Evolutionary conservation across 2,329 filamentous ascomycete species (phyloP).

Genomic region (Neofusicoccum cordaticola): DNA sequence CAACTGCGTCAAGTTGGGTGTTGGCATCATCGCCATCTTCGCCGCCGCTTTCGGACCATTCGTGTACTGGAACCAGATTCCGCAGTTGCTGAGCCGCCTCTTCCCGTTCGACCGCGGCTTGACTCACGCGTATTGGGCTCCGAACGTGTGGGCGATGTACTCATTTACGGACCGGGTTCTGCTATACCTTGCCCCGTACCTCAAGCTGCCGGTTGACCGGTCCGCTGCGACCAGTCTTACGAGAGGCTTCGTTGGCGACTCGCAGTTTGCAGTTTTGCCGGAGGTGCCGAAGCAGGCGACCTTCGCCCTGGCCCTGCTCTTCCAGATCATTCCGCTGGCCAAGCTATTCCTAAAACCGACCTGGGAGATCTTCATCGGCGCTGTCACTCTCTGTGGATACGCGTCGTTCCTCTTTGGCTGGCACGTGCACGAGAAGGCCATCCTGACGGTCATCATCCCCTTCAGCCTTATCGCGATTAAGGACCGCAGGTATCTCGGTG

Average conservation of each 20-base stretch:
- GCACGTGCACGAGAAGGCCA: slow-evolving; percentile 98
- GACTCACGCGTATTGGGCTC: slow-evolving; percentile 98
- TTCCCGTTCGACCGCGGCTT: slow-evolving; percentile 93
- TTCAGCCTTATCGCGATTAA: slow-evolving; percentile 90
- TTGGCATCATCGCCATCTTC: slow-evolving; percentile 69
- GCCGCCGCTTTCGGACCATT: slow-evolving; percentile 88
- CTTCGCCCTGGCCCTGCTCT: slow-evolving; percentile 77
- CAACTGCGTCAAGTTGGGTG: slow-evolving; percentile 81
- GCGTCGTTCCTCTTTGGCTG: slow-evolving; percentile 96
- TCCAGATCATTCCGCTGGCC: slow-evolving; percentile 68
- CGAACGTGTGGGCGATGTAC: slow-evolving; percentile 95
- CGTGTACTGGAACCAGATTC: slow-evolving; percentile 73
- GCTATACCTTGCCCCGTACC: slow-evolving; percentile 76
- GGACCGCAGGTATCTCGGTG: slow-evolving; percentile 84
- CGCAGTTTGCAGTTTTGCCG: slow-evolving; percentile 87
- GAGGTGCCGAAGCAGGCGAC: slow-evolving; percentile 78
- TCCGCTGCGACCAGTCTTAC: slow-evolving; percentile 85
- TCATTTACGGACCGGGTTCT: slow-evolving; percentile 83
- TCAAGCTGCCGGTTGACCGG: slow-evolving; percentile 70
- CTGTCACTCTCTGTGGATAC: slow-evolving; percentile 89
- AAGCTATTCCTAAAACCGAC: slow-evolving; percentile 78
- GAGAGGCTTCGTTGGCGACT: slow-evolving; percentile 87
- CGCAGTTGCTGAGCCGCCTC: slow-evolving; percentile 77
- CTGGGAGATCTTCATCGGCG: slow-evolving; percentile 86
- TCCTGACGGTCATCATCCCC: slow-evolving; percentile 89